Percentiles rank a stretch among this genome's conserved stretches.
Evolutionary conservation across 2,329 filamentous ascomycete species (phyloP).

Genomic region (Fusarium graminum): DNA sequence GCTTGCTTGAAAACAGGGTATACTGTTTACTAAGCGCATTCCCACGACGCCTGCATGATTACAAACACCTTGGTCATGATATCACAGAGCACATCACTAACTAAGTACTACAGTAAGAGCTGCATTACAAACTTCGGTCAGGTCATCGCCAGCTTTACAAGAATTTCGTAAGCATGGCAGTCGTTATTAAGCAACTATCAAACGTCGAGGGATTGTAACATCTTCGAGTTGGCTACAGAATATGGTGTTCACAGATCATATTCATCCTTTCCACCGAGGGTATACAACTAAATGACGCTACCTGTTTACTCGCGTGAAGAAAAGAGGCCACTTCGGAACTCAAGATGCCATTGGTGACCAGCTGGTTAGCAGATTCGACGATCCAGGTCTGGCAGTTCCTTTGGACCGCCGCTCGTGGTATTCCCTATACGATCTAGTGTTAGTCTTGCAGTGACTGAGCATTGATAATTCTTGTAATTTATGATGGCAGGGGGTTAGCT

Average conservation of each 20-base stretch:
- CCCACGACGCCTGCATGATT: not conserved
- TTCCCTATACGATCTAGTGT: rapidly evolving
- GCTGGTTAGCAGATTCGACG: slow-evolving; percentile 5
- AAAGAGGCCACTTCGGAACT: not conserved
- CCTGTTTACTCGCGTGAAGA: not conserved
- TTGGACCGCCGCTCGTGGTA: not conserved
- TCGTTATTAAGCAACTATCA: no score
- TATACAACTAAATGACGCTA: not conserved
- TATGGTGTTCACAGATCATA: not conserved
- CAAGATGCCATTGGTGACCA: not conserved
- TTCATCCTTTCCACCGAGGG: not conserved
- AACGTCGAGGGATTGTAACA: no score
- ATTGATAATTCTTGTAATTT: rapidly evolving
- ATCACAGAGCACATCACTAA: rapidly evolving
- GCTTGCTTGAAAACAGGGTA: not conserved
- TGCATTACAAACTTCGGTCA: no score
- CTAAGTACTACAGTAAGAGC: not conserved
- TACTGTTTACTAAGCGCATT: not conserved
- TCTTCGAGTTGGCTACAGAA: no score
- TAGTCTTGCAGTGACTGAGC: not conserved
- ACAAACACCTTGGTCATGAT: not conserved
- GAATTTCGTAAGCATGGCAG: no score
- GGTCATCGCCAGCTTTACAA: no score
- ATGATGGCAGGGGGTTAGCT: not conserved
- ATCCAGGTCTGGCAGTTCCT: slow-evolving; percentile 30